phyloP scores from a whole-genome alignment of 169 alveolate species.

The Miamiensis avidus region DNA sequence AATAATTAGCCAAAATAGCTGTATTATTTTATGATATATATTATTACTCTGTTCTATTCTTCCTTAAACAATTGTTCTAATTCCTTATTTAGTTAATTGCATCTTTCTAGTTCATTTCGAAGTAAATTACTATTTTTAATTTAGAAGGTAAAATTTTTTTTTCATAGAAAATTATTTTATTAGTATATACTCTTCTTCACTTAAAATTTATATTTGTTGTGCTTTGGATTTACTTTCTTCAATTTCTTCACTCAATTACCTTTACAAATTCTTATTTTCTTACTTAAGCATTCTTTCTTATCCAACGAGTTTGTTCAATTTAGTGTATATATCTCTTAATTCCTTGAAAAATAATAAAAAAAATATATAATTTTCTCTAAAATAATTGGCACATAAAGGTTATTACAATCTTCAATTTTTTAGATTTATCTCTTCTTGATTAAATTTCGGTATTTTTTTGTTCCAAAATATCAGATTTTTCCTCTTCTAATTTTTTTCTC shows the following conservation, averaged over 20 bases:
- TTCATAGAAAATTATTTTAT: not conserved
- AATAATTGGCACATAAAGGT: no score
- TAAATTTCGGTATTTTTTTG: not conserved
- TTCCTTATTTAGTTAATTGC: not conserved
- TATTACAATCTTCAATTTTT: not conserved
- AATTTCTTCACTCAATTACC: not conserved
- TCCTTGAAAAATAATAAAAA: not conserved
- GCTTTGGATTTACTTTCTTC: not conserved
- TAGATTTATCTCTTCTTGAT: not conserved
- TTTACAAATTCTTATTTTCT: not conserved
- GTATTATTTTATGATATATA: not conserved
- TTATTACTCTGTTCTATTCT: not conserved
- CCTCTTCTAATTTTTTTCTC: not conserved
- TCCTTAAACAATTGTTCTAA: not conserved
- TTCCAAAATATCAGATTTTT: not conserved
- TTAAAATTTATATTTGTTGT: no score
- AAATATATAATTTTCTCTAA: no score
- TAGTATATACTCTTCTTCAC: not conserved
- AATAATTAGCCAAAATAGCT: not conserved
- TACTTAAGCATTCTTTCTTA: not conserved
- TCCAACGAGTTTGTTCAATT: not conserved
- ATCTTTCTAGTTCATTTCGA: not conserved
- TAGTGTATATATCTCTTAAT: not conserved
- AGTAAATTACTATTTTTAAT: not conserved
- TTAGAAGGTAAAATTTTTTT: not conserved